Evolutionary conservation across 345 rosid genomes (phyloP).

Genomic region (Orychophragmus violaceus): DNA sequence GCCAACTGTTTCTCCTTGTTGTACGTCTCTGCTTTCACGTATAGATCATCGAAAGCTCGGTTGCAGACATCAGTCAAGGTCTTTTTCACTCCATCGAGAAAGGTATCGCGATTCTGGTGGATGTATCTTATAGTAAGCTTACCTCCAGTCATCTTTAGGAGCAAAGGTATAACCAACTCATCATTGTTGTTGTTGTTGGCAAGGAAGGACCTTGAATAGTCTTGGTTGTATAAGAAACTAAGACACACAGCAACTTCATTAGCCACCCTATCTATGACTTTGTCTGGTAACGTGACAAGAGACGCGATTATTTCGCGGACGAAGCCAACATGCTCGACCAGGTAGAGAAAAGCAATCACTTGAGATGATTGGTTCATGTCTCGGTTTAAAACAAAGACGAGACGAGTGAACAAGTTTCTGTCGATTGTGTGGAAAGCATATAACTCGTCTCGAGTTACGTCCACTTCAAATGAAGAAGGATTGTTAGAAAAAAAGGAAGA

Average conservation of each 20-base stretch:
- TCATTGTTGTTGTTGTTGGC: not conserved
- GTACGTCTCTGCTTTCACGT: not conserved
- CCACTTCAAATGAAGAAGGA: not conserved
- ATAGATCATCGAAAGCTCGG: conserved; percentile 44
- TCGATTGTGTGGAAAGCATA: conserved; percentile 47
- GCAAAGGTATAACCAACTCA: conserved; percentile 19
- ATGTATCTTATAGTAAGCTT: conserved; percentile 31
- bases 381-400: conserved; percentile 37
- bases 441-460: conserved; percentile 33
- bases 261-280: conserved; percentile 32
- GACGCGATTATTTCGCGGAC: conserved; percentile 16
- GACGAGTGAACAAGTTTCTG: conserved; percentile 38
- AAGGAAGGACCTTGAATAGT: not conserved
- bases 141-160: conserved; percentile 13
- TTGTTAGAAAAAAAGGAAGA: not conserved
- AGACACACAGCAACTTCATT: conserved; percentile 43
- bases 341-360: conserved; percentile 42
- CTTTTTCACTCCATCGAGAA: conserved; percentile 16
- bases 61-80: conserved; percentile 33
- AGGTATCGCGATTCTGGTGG: conserved; percentile 24
- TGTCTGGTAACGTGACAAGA: conserved; percentile 26
- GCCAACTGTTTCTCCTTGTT: not conserved
- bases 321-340: conserved; percentile 39
- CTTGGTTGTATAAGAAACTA: conserved; percentile 17
- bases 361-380: conserved; percentile 39